phyloP scores from a whole-genome alignment of 1,139 yeast species.

The Geotrichum fermentans region DNA sequence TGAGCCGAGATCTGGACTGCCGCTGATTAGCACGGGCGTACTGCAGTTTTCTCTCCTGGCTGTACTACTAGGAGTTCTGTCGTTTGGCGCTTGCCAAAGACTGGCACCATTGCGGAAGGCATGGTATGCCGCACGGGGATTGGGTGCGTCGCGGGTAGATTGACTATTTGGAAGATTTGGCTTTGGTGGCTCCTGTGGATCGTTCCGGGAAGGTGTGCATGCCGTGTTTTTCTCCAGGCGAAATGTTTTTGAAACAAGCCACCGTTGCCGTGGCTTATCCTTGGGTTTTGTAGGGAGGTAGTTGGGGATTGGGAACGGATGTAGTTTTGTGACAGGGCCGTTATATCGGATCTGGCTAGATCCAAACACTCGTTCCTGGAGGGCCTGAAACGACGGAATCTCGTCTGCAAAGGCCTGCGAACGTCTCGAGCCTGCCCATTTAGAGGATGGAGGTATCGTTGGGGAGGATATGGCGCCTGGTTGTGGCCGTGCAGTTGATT shows the following conservation, averaged over 20 bases:
- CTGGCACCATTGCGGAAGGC: neutral
- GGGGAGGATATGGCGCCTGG: neutral
- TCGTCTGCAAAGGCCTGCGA: neutral
- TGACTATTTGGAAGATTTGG: too few species aligned
- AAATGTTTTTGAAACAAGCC: conserved; percentile 17
- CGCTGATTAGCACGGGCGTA: too few species aligned
- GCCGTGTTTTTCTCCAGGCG: conserved; percentile 1
- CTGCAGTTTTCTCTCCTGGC: too few species aligned
- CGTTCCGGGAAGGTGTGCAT: neutral
- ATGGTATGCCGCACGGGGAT: neutral
- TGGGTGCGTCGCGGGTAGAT: neutral
- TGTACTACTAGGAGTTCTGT: too few species aligned
- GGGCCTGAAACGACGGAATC: conserved; percentile 10
- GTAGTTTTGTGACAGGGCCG: conserved; percentile 17
- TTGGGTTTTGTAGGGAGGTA: neutral
- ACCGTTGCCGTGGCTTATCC: conserved; percentile 4
- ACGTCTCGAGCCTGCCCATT: too few species aligned
- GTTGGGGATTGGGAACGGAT: conserved; percentile 12
- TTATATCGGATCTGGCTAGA: conserved; percentile 8
- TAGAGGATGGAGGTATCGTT: too few species aligned
- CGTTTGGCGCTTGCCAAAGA: too few species aligned
- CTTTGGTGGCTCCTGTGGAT: neutral
- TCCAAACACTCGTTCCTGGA: conserved; percentile 17
- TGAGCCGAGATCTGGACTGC: too few species aligned
- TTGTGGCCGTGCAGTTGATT: neutral